Conservation (phyloP, 2,329 filamentous ascomycete species). For the Geosmithia morbida region DNA sequence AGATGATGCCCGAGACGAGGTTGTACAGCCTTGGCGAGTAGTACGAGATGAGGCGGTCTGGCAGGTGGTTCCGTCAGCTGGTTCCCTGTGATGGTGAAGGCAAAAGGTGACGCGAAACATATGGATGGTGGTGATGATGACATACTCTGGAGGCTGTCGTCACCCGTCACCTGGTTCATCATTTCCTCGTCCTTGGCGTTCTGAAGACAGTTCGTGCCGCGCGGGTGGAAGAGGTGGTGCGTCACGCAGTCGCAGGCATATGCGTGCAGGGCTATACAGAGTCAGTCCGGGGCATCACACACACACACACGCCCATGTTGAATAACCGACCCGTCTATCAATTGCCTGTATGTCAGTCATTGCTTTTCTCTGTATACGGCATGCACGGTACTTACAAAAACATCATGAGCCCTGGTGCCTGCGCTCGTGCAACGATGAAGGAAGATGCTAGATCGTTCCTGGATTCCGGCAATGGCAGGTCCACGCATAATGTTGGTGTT, state of each 20-base stretch:
- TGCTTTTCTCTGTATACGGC: neutral
- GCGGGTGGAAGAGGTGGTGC: constrained; percentile 54
- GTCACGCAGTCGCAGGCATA: constrained; percentile 58
- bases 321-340: neutral
- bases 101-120: neutral
- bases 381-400: constrained; percentile 37
- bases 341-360: neutral
- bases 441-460: constrained; percentile 40
- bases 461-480: constrained; percentile 39
- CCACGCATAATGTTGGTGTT: constrained; percentile 51
- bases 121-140: neutral
- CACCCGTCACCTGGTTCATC: constrained; percentile 55
- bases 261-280: constrained; percentile 34
- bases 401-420: constrained; percentile 32
- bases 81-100: too few species aligned
- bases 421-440: constrained; percentile 33
- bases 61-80: neutral
- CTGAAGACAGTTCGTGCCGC: constrained; percentile 45
- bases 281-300: neutral
- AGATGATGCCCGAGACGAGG: constrained; percentile 8
- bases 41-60: constrained; percentile 44
- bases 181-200: constrained; percentile 42
- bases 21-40: constrained; percentile 39
- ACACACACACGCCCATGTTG: too few species aligned
- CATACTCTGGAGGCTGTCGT: constrained; percentile 52